These are phyloP conservation scores for Fusarium sp. DNA, from an alignment of 2,329 filamentous ascomycete species.

Conservation along the genomic window DNA sequence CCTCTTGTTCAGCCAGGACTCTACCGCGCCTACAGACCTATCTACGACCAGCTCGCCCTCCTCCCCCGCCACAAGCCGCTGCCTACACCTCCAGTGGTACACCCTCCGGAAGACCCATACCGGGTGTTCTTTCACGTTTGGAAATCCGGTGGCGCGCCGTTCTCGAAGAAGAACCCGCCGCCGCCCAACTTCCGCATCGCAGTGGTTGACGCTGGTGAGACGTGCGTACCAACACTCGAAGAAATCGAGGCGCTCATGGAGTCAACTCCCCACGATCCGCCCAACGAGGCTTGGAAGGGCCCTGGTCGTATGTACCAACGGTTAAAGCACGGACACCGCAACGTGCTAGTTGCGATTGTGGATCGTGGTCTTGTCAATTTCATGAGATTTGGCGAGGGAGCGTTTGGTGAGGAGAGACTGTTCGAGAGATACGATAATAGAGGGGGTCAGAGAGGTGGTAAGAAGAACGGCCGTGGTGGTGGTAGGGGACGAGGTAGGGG, in stretches of 20 bases:
- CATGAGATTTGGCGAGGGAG: conserved; percentile 81
- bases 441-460: conserved; percentile 55
- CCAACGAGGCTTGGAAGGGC: conserved; percentile 52
- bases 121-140: conserved; percentile 84
- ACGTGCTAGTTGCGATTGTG: conserved; percentile 87
- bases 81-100: conserved; percentile 45
- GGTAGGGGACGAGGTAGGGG: conserved; percentile 49
- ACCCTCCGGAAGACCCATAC: conserved; percentile 67
- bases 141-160: conserved; percentile 72
- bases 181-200: conserved; percentile 86
- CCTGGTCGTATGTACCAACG: conserved; percentile 76
- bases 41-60: conserved; percentile 82
- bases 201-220: conserved; percentile 81
- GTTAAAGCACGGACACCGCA: conserved; percentile 85
- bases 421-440: conserved; percentile 69
- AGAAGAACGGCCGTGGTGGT: conserved; percentile 59
- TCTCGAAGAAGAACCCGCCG: conserved; percentile 84
- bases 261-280: conserved; percentile 77
- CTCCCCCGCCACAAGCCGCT: conserved; percentile 76
- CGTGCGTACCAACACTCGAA: conserved; percentile 77
- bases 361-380: conserved; percentile 93
- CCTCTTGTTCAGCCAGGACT: conserved; percentile 73
- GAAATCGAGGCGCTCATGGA: conserved; percentile 79
- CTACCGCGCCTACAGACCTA: conserved; percentile 74
- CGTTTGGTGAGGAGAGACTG: conserved; percentile 81